Evolutionary conservation across 371 early-diverging fungal genomes (phyloP).

Genomic region (Umbelopsis sp.): DNA sequence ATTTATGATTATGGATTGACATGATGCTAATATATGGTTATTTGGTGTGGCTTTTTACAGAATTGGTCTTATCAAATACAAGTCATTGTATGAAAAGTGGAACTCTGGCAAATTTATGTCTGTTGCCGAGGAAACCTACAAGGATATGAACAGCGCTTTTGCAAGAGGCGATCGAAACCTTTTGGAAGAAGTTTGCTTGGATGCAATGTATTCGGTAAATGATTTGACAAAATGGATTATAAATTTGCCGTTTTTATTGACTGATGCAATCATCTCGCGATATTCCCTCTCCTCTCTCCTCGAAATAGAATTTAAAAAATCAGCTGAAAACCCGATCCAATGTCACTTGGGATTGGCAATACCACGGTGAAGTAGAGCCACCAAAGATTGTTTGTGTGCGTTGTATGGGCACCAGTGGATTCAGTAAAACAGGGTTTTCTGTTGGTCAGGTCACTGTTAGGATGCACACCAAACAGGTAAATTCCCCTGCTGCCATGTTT

Average conservation of each 20-base stretch:
- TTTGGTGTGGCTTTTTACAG: conserved; percentile 25
- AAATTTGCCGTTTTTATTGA: neutral
- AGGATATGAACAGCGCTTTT: conserved; percentile 75
- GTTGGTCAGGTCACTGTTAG: conserved; percentile 72
- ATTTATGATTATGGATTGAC: neutral
- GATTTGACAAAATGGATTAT: neutral
- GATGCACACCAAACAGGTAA: conserved; percentile 70
- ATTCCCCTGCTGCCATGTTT: neutral
- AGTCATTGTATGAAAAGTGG: conserved; percentile 57
- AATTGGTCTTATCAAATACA: conserved; percentile 54
- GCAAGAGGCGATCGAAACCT: conserved; percentile 68
- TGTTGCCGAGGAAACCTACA: conserved; percentile 65
- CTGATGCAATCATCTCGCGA: neutral
- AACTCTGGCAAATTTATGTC: conserved; percentile 54
- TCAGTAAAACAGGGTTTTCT: conserved; percentile 54
- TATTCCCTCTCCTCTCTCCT: too few species aligned
- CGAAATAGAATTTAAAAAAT: conserved; percentile 59
- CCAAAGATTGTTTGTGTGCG: conserved; percentile 72
- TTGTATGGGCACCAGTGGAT: conserved; percentile 46
- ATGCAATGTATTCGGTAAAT: conserved; percentile 63
- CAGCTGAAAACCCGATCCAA: conserved; percentile 65
- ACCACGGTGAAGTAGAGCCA: conserved; percentile 59
- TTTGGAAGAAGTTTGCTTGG: conserved; percentile 65
- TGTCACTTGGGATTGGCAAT: conserved; percentile 69
- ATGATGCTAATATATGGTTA: neutral